phyloP scores from a whole-genome alignment of 2,329 filamentous ascomycete species.

The Ilyonectria destructans region DNA sequence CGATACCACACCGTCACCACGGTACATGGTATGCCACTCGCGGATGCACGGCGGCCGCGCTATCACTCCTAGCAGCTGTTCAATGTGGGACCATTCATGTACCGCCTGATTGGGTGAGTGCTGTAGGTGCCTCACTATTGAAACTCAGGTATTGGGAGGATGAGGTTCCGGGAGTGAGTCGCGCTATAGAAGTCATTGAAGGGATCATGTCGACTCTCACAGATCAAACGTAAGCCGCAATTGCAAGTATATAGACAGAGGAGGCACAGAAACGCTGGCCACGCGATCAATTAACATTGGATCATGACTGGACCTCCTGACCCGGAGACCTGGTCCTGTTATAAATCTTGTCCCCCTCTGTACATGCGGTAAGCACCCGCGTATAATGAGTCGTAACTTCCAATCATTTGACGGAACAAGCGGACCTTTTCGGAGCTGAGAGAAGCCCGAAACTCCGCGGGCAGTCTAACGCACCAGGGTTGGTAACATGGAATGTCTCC shows the following conservation, averaged over 20 bases:
- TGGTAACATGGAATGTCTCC: slow-evolving; percentile 6
- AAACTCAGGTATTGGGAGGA: slow-evolving; percentile 21
- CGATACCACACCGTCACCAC: slow-evolving; percentile 44
- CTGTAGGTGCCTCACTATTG: not conserved
- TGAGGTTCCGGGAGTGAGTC: slow-evolving; percentile 20
- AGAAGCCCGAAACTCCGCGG: slow-evolving; percentile 11
- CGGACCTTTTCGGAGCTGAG: not conserved
- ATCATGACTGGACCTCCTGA: no score
- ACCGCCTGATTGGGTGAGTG: slow-evolving; percentile 10
- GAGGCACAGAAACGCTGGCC: no score
- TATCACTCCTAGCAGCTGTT: slow-evolving; percentile 21
- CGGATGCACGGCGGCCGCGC: slow-evolving; percentile 8
- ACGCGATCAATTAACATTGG: no score
- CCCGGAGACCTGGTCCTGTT: no score
- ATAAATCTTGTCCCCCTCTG: no score
- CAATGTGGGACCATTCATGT: slow-evolving; percentile 6
- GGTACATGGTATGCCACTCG: slow-evolving; percentile 47
- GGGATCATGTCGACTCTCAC: slow-evolving; percentile 6
- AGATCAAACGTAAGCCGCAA: not conserved
- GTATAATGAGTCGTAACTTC: no score
- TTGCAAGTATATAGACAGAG: not conserved
- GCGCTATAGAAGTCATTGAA: slow-evolving; percentile 16
- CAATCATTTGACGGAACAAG: not conserved
- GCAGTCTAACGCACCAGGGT: not conserved
- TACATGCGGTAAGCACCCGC: no score